Evolutionary conservation across 2,329 filamentous ascomycete species (phyloP).

Genomic region (Leptographium galeiforme): DNA sequence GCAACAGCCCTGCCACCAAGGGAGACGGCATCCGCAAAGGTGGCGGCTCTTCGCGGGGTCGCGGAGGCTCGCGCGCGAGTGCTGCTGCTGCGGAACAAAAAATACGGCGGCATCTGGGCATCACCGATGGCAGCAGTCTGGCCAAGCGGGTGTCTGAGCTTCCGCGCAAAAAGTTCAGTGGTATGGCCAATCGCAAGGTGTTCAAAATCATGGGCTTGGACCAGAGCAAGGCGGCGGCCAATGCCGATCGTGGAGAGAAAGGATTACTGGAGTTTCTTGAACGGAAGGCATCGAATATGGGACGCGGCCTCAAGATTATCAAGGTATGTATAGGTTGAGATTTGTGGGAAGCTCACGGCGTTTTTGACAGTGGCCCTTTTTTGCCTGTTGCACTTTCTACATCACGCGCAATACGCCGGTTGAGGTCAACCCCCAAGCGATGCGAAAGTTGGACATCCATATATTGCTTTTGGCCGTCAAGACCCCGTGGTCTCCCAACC

Average conservation of each 20-base stretch:
- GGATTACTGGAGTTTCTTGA: slow-evolving; percentile 57
- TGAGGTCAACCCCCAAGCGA: background rate
- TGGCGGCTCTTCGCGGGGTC: slow-evolving; percentile 1
- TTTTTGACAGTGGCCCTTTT: slow-evolving; percentile 1
- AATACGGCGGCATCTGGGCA: slow-evolving; percentile 17
- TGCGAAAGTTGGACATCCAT: background rate
- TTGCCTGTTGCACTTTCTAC: background rate
- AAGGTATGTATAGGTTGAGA: slow-evolving; percentile 52
- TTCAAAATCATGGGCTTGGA: slow-evolving; percentile 49
- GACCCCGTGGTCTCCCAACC: background rate
- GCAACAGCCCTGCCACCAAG: slow-evolving; percentile 14
- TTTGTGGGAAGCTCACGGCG: background rate
- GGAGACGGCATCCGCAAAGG: slow-evolving; percentile 3
- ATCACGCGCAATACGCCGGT: background rate
- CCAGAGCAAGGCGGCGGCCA: slow-evolving; percentile 53
- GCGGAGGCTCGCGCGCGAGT: slow-evolving; percentile 1
- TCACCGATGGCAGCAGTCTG: slow-evolving; percentile 14
- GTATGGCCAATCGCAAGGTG: slow-evolving; percentile 18
- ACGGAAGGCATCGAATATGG: slow-evolving; percentile 49
- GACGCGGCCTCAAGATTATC: slow-evolving; percentile 49
- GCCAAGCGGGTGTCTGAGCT: slow-evolving; percentile 12
- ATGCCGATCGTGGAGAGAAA: slow-evolving; percentile 52
- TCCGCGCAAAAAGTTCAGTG: slow-evolving; percentile 11
- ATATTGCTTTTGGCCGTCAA: background rate
- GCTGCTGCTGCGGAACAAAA: slow-evolving; percentile 8